Conservation (phyloP, 139 green algal species). For the Haematococcus lacustris region DNA sequence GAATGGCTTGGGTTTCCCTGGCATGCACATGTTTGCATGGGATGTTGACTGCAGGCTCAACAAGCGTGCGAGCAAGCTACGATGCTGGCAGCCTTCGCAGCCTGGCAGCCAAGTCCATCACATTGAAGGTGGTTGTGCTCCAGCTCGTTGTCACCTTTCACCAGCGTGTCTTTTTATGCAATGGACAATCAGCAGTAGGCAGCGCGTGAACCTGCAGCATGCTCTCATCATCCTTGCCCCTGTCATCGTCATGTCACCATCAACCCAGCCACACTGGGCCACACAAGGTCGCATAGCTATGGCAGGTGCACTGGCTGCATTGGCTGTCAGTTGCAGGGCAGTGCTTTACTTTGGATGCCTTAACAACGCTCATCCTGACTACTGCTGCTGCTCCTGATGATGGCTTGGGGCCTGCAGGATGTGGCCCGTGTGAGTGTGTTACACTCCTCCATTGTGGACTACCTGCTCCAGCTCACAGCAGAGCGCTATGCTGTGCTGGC, state of each 20-base stretch:
- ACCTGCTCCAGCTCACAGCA: conserved; percentile 38
- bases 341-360: not conserved
- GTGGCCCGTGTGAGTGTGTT: conserved; percentile 21
- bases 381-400: not conserved
- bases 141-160: no score
- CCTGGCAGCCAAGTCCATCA: conserved; percentile 7
- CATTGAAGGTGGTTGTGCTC: not conserved
- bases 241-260: not conserved
- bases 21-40: not conserved
- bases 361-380: not conserved
- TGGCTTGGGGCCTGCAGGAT: not conserved
- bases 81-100: conserved; percentile 16
- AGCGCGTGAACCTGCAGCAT: no score
- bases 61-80: conserved; percentile 19
- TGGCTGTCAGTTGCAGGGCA: not conserved
- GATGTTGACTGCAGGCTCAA: not conserved
- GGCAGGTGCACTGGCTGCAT: not conserved
- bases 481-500: conserved; percentile 50
- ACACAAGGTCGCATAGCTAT: not conserved
- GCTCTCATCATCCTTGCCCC: not conserved
- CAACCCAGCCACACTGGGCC: not conserved
- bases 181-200: no score
- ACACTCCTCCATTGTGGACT: conserved; percentile 37
- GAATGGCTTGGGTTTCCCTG: not conserved
- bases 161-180: no score